A percentile compares a stretch with the other conserved stretches of the same genome.
phyloP scores from a whole-genome alignment of 306 rosid species.

The Trichosanthes cucumerina region DNA sequence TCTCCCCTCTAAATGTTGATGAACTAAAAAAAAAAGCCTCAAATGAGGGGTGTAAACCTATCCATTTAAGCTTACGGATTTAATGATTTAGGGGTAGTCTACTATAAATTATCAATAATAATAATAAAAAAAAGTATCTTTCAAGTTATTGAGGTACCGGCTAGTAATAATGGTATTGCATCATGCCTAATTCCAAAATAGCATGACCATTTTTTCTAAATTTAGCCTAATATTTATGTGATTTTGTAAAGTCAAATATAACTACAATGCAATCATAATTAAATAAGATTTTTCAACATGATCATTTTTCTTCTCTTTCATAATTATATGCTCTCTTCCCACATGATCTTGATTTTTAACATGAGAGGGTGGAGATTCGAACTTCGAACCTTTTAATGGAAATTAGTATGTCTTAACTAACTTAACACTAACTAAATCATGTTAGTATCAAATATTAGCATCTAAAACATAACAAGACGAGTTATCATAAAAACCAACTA shows the following conservation, averaged over 20 bases:
- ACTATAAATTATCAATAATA: background rate
- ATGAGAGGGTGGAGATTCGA: too few relatives aligned
- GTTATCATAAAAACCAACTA: too few relatives aligned
- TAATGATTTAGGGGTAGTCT: background rate
- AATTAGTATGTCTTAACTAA: too few relatives aligned
- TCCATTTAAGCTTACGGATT: background rate
- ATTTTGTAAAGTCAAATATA: background rate
- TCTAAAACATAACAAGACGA: too few relatives aligned
- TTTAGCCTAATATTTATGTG: background rate
- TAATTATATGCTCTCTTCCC: too few relatives aligned
- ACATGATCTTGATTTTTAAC: too few relatives aligned
- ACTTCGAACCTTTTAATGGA: too few relatives aligned
- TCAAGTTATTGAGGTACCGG: background rate
- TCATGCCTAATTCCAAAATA: background rate
- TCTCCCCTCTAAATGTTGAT: too few relatives aligned
- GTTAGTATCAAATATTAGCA: too few relatives aligned
- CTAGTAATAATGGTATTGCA: background rate
- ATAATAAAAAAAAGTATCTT: background rate
- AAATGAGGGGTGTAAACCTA: background rate
- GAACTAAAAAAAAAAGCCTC: too few relatives aligned
- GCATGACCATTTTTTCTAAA: background rate
- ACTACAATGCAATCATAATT: background rate
- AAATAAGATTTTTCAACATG: background rate
- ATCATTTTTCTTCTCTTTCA: background rate
- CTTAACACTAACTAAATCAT: too few relatives aligned